phyloP scores from a whole-genome alignment of 345 rosid genomes.

The Pugionium cornutum region DNA sequence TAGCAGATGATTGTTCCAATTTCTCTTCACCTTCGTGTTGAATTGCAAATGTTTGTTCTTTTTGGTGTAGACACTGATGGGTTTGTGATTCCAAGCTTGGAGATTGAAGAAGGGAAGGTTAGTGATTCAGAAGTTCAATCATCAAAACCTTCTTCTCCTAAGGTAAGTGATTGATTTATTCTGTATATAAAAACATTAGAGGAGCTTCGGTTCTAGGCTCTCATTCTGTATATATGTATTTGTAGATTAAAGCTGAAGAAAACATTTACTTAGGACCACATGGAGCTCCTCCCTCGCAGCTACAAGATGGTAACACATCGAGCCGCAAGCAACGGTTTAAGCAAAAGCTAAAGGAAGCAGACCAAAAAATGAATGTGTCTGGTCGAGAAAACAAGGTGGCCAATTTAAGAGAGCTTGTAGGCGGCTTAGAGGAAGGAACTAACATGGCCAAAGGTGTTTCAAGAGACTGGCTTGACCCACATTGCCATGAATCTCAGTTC shows the following conservation, averaged over 20 bases:
- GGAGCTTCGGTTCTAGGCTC: neutral
- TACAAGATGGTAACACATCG: conserved; percentile 54
- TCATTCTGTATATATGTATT: neutral
- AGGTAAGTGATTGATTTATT: conserved; percentile 46
- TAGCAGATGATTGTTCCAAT: conserved; percentile 4
- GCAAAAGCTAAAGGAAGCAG: conserved; percentile 91
- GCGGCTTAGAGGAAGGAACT: conserved; percentile 44
- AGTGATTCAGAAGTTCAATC: conserved; percentile 48
- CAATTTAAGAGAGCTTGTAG: conserved; percentile 72
- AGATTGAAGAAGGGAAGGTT: conserved; percentile 42
- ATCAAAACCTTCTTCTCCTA: conserved; percentile 58
- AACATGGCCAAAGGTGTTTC: conserved; percentile 56
- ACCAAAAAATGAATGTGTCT: conserved; percentile 52
- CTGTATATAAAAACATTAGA: neutral
- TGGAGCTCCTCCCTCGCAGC: conserved; percentile 86
- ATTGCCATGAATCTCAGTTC: conserved; percentile 83
- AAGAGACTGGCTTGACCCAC: conserved; percentile 91
- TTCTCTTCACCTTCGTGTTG: conserved; percentile 4
- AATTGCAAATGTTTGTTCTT: neutral
- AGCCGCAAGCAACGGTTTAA: conserved; percentile 79
- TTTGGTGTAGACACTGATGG: conserved; percentile 75
- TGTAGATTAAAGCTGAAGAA: conserved; percentile 63
- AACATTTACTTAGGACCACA: conserved; percentile 88
- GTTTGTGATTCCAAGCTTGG: conserved; percentile 96
- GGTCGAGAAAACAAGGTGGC: conserved; percentile 92